Evolutionary conservation across 306 rosid species (phyloP), one percentile per base, ranked within the genome.

Genomic region (Hippophae tibetana): DNA sequence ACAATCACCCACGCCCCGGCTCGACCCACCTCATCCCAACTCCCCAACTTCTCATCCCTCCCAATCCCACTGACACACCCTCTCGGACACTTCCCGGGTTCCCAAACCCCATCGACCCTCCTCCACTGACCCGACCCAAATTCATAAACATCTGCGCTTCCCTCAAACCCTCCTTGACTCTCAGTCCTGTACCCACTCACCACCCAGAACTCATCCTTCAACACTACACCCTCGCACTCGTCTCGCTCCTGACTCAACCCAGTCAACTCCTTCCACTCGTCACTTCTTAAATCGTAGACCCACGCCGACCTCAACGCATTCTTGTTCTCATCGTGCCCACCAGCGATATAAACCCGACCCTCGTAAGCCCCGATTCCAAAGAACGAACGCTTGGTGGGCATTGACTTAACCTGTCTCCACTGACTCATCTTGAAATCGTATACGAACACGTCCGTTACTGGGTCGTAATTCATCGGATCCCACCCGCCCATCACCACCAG

Each of bases 401-500:
- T 78, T 27, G 66, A 75, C 57, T 23, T 69, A 0, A 80, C 87
- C 13, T 44, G 31, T 13, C 61, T 47, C 86, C 87, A 82, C 40
- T 42, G 23, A 42, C 69, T 52, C 0, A 61, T 42, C 13, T 75
- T 67, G 74, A 82, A 82, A 25, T 82, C 87, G 78, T 70, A 82
- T 0, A 82, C 69, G 45, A 75, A 82, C 55, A 82, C 75, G 61
- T 82, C 76, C 10, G 41, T 52, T 1, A 78, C 71, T 43, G 82
- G 87, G 4, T 72, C 72, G 66, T 78, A 82, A 53, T 49, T 82
- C 26, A 38, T 66, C 42, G 84, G 84, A 62, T 82, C 66, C 87
- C 87, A 82, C 43, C 84, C 87, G 9, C 84, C 87, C 82, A 82
- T 82, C 10, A 69, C 56, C n/a, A 82, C 76, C 3, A 82, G 74